Evolutionary conservation across 805 yeast species (phyloP).

Genomic region (Nakazawaea ambrosiae): DNA sequence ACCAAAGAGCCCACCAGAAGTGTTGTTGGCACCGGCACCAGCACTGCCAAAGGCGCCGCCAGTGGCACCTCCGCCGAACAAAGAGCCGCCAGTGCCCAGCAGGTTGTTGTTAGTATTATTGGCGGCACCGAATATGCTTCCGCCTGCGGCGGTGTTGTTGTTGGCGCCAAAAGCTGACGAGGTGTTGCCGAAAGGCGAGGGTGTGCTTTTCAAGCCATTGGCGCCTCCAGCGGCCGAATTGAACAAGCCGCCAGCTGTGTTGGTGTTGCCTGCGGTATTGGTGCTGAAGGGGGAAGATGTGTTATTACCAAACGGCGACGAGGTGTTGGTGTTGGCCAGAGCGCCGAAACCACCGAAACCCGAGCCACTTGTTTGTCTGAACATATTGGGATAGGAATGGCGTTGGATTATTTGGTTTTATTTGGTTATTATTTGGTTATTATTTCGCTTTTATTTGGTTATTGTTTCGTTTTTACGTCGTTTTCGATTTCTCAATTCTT

Average conservation of each 20-base stretch:
- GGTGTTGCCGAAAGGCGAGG: slow-evolving; percentile 18
- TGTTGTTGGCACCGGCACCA: slow-evolving; percentile 20
- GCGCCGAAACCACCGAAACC: slow-evolving; percentile 16
- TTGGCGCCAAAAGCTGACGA: slow-evolving; percentile 25
- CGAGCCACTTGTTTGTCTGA: slow-evolving; percentile 26
- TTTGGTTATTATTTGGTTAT: neutral
- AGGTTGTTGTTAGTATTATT: neutral
- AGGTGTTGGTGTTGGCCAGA: slow-evolving; percentile 9
- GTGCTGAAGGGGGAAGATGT: slow-evolving; percentile 18
- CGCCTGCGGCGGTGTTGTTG: slow-evolving; percentile 7
- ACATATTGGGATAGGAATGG: slow-evolving; percentile 33
- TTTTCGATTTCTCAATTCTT: no score
- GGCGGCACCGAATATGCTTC: neutral
- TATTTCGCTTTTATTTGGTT: no score
- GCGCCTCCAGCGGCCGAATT: slow-evolving; percentile 18
- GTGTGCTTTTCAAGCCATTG: slow-evolving; percentile 7
- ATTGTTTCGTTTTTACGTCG: no score
- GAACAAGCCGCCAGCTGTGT: slow-evolving; percentile 23
- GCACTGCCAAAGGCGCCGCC: slow-evolving; percentile 33
- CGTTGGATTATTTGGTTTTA: neutral
- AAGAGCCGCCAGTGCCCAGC: neutral
- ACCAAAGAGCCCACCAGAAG: slow-evolving; percentile 13
- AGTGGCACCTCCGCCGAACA: slow-evolving; percentile 4
- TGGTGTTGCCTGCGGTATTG: slow-evolving; percentile 12
- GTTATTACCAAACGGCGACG: slow-evolving; percentile 18